Base-by-base conservation (phyloP, 2,329 filamentous ascomycete genomes). In the Penicillium sp. region DNA sequence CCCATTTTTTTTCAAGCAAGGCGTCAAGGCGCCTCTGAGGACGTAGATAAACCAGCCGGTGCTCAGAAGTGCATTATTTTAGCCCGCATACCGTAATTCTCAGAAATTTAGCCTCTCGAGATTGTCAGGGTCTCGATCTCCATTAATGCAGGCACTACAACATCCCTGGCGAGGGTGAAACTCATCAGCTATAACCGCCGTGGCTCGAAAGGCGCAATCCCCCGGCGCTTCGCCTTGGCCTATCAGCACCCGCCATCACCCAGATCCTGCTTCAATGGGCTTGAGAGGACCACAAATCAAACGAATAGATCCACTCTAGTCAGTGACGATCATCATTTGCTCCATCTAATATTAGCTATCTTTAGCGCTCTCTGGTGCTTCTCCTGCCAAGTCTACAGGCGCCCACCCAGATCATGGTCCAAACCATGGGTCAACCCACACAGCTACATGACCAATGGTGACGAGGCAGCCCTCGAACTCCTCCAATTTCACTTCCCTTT, bases 371-470 rank as follows among this genome's bases (percentile, higher is more conserved):
- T 45, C 15, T 39, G 36, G 16, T 38, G 34, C 34, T 38, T 38
- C 33, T 41, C 50, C 53, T 42, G 55, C 59, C 56, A 62, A 60
- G 57, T 58, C 54, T 63, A 56, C 56, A 39, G 36, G 36, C 18
- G 36, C 34, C 34, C 34, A n/a, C 34, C 36, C 36, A 39, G 36
- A 38, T 4, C 36, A 39, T 21, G 21, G 36, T 18, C 18, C 36
- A 12, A 21, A 38, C 18, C 36, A 39, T 39, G 21, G 36, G 9
- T 5, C 36, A 21, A 39, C 12, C 36, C 36, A 39, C 36, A 23
- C 18, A 39, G 10, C 9, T 21, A 10, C 16, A 39, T 9, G 16
- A 39, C 16, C 36, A 39, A 23, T 39, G 28, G 47, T 47, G 57
- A 34, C 41, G 45, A 48, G 43, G 28, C 29, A 43, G 26, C 29